These are phyloP conservation scores for Volvox africanus DNA, from an alignment of 139 green algal species.

Conservation along the genomic window DNA sequence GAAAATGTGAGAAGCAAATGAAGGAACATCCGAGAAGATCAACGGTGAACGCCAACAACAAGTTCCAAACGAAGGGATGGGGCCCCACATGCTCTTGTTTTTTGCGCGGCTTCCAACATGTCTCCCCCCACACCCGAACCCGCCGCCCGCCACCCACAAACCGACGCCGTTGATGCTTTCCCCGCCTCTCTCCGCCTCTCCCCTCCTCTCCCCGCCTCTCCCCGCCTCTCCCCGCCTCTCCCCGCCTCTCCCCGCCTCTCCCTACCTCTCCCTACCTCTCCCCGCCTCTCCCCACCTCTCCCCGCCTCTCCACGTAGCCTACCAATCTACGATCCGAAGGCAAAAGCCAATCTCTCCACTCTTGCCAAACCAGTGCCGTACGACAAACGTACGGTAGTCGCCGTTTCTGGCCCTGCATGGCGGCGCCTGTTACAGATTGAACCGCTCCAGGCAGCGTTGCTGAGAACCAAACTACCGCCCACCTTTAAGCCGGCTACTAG, in stretches of 20 bases:
- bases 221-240: neutral
- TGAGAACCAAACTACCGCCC: neutral
- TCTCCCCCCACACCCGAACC: too few species aligned
- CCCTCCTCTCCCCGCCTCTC: neutral
- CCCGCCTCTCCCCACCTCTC: neutral
- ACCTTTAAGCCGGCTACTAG: neutral
- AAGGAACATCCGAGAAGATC: too few species aligned
- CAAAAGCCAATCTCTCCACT: neutral
- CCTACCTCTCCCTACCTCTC: neutral
- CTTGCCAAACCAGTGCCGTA: neutral
- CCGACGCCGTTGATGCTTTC: too few species aligned
- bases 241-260: neutral
- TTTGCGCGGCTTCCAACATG: too few species aligned
- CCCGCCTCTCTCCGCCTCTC: neutral
- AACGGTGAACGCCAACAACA: too few species aligned
- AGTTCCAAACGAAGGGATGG: too few species aligned
- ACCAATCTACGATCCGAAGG: constrained; percentile 20
- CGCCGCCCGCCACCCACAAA: too few species aligned
- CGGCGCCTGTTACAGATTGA: neutral
- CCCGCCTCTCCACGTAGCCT: neutral
- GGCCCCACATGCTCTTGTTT: too few species aligned
- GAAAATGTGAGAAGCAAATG: too few species aligned
- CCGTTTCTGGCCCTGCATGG: neutral
- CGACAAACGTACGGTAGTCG: constrained; percentile 30
- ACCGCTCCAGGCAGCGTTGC: constrained; percentile 1